phyloP scores from a whole-genome alignment of 1,284 basidiomycete genomes.

The Mycena sp. region DNA sequence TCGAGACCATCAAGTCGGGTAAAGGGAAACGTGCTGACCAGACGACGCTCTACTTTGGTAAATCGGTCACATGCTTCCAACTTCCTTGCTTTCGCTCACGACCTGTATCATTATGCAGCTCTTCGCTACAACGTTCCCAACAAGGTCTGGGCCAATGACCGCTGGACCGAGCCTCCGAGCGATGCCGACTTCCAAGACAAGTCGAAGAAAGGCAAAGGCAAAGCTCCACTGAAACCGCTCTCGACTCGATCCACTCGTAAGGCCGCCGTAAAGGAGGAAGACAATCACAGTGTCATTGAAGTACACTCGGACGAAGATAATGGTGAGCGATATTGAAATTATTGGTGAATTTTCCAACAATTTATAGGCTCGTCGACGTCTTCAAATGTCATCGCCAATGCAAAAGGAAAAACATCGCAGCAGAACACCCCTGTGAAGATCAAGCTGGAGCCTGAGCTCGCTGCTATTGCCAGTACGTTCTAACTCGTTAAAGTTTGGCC shows the following conservation, averaged over 20 bases:
- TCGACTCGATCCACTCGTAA: neutral
- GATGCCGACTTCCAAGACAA: too few species aligned
- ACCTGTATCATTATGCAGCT: neutral
- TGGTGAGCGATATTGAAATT: neutral
- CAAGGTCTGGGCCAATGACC: too few species aligned
- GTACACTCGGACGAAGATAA: neutral
- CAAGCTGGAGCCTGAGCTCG: neutral
- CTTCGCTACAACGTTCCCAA: neutral
- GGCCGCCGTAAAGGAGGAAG: neutral
- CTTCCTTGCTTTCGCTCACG: neutral
- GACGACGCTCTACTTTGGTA: constrained; percentile 5
- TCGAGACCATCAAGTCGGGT: neutral
- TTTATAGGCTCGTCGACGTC: neutral
- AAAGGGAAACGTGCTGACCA: neutral
- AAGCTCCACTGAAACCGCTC: neutral
- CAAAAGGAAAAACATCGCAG: neutral
- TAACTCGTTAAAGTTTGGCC: neutral
- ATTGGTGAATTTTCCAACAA: too few species aligned
- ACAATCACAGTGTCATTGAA: neutral
- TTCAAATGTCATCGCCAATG: neutral
- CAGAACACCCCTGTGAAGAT: neutral
- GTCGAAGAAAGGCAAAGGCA: too few species aligned
- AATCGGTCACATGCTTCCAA: neutral
- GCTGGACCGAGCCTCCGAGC: too few species aligned
- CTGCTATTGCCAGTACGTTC: neutral